Evolutionary conservation across 1,284 basidiomycete species (phyloP).

Genomic region (Puccinia triticina): DNA sequence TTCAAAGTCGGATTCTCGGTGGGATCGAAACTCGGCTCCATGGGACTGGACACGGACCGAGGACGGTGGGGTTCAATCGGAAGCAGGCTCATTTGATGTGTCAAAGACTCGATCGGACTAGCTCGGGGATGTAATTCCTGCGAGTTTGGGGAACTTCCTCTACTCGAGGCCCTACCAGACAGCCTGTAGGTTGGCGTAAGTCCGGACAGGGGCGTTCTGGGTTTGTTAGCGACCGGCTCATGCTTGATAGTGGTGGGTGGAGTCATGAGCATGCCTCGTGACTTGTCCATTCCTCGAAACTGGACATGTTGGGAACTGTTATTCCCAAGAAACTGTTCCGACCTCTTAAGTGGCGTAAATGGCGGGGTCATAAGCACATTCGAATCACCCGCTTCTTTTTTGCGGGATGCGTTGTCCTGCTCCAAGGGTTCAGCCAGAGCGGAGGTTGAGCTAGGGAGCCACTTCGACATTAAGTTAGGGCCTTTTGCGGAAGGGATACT

Average conservation of each 20-base stretch:
- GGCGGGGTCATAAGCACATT: slow-evolving; percentile 36
- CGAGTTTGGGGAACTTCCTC: slow-evolving; percentile 23
- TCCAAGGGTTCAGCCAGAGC: slow-evolving; percentile 35
- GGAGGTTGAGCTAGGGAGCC: slow-evolving; percentile 46
- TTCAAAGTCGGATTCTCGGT: not conserved
- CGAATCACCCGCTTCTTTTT: not conserved
- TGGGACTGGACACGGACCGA: slow-evolving; percentile 41
- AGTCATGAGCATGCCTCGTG: slow-evolving; percentile 30
- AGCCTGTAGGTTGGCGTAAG: slow-evolving; percentile 18
- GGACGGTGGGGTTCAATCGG: slow-evolving; percentile 39
- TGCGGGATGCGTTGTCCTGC: not conserved
- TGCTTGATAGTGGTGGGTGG: slow-evolving; percentile 38
- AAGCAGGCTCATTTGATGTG: slow-evolving; percentile 19
- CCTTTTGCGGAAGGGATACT: slow-evolving; percentile 2
- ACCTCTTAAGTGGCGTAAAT: slow-evolving; percentile 36
- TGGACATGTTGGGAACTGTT: slow-evolving; percentile 16
- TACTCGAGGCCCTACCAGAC: slow-evolving; percentile 13
- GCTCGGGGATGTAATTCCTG: not conserved
- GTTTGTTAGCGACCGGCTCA: slow-evolving; percentile 7
- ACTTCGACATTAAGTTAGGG: slow-evolving; percentile 34
- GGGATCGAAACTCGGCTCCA: slow-evolving; percentile 33
- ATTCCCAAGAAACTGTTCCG: not conserved
- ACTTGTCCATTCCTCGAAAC: slow-evolving; percentile 5
- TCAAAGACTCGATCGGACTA: slow-evolving; percentile 7
- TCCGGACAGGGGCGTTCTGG: slow-evolving; percentile 13